Conservation (phyloP, 257 asterid genomes). For the Jaltomata sinuosa region DNA sequence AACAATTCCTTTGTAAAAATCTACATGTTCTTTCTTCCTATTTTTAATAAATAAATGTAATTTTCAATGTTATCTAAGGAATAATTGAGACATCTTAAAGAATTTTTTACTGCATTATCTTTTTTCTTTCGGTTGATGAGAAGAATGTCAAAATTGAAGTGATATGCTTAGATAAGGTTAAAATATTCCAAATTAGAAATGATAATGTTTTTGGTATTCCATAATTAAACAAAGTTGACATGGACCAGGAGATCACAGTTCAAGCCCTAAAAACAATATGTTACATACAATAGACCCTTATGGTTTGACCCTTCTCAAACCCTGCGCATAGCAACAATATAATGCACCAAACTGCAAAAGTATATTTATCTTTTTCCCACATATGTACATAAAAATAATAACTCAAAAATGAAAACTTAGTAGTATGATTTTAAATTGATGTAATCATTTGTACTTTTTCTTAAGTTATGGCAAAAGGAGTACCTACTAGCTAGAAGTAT, state of each 20-base stretch:
- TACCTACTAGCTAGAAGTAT: neutral
- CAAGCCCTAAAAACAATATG: no score
- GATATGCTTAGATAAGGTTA: conserved; percentile 3
- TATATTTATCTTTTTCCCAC: no score
- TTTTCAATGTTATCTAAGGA: neutral
- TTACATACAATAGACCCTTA: no score
- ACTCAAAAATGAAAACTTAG: neutral
- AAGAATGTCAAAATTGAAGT: conserved; percentile 6
- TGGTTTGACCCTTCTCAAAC: no score
- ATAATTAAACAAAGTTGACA: no score
- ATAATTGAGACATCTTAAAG: neutral
- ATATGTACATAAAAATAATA: no score
- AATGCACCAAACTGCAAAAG: no score
- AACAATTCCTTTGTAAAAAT: neutral
- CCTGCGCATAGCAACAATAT: no score
- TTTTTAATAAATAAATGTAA: neutral
- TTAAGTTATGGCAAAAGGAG: neutral
- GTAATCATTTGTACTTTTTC: neutral
- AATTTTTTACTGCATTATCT: neutral
- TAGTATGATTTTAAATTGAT: neutral
- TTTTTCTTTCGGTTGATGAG: neutral
- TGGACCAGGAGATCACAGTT: no score
- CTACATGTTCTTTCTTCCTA: neutral
- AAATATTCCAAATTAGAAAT: neutral
- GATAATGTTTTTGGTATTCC: neutral